Evolutionary conservation across 2,329 filamentous ascomycete species (phyloP).

Genomic region (Fusarium sulawesiense): DNA sequence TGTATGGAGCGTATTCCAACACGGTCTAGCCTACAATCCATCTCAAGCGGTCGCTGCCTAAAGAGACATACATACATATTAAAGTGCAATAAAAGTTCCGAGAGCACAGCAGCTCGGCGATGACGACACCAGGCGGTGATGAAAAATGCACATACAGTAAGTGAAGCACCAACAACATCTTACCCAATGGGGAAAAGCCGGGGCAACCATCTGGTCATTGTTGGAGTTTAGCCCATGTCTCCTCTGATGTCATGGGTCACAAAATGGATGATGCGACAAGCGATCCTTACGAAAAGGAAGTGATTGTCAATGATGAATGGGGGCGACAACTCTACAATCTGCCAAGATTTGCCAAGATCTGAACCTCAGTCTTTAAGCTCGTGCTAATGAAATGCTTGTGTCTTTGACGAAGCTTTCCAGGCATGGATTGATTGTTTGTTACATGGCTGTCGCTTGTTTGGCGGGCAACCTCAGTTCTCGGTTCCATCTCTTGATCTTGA

Average conservation of each 20-base stretch:
- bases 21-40: constrained; percentile 27
- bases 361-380: background rate
- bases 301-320: constrained; percentile 31
- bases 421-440: background rate
- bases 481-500: background rate
- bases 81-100: constrained; percentile 16
- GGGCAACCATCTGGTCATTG: constrained; percentile 13
- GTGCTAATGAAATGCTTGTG: background rate
- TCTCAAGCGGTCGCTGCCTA: background rate
- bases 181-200: constrained; percentile 24
- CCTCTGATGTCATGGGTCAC: constrained; percentile 36
- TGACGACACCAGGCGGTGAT: constrained; percentile 33
- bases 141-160: background rate
- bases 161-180: constrained; percentile 11
- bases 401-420: constrained; percentile 13
- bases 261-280: constrained; percentile 32
- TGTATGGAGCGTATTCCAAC: constrained; percentile 4
- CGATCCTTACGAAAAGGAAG: constrained; percentile 19
- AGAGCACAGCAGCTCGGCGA: constrained; percentile 14
- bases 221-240: constrained; percentile 17
- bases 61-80: background rate
- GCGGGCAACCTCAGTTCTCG: constrained; percentile 12
- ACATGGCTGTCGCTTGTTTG: background rate
- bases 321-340: background rate
- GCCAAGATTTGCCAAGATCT: constrained; percentile 19